Percentiles rank a stretch among this genome's conserved stretches.
Conservation (phyloP, 176 grass and related monocot species). For the Aechmea fasciata region DNA sequence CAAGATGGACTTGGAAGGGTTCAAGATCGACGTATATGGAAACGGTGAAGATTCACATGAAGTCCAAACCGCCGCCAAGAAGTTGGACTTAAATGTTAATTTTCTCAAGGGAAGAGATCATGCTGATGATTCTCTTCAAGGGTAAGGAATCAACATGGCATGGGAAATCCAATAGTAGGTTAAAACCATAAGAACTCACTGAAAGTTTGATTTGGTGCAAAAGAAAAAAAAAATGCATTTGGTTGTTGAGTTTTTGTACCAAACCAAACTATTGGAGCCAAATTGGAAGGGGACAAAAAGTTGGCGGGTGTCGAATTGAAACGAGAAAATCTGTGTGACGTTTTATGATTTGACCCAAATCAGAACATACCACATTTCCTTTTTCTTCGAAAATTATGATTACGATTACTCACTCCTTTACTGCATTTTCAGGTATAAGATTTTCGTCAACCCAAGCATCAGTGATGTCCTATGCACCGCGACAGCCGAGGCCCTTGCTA, state of each 20-base stretch:
- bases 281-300: too few species aligned
- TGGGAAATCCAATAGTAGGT: too few species aligned
- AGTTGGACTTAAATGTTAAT: conserved; percentile 60
- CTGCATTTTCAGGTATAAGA: conserved; percentile 60
- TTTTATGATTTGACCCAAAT: background rate
- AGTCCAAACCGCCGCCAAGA: conserved; percentile 51
- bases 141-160: conserved; percentile 25
- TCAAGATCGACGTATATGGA: conserved; percentile 69
- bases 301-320: too few species aligned
- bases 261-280: too few species aligned
- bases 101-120: conserved; percentile 85
- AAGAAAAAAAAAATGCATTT: too few species aligned
- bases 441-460: conserved; percentile 86
- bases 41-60: conserved; percentile 70
- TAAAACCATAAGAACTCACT: too few species aligned
- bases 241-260: too few species aligned
- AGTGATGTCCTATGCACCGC: conserved; percentile 90
- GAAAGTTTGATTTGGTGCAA: too few species aligned
- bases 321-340: too few species aligned
- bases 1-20: conserved; percentile 46
- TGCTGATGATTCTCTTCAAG: conserved; percentile 72
- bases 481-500: conserved; percentile 87
- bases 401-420: conserved; percentile 6
- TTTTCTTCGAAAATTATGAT: background rate
- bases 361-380: background rate